Evolutionary conservation across 169 alveolate genomes (phyloP), one percentile per base, ranked within the genome.

Genomic region (Eimeria necatrix): DNA sequence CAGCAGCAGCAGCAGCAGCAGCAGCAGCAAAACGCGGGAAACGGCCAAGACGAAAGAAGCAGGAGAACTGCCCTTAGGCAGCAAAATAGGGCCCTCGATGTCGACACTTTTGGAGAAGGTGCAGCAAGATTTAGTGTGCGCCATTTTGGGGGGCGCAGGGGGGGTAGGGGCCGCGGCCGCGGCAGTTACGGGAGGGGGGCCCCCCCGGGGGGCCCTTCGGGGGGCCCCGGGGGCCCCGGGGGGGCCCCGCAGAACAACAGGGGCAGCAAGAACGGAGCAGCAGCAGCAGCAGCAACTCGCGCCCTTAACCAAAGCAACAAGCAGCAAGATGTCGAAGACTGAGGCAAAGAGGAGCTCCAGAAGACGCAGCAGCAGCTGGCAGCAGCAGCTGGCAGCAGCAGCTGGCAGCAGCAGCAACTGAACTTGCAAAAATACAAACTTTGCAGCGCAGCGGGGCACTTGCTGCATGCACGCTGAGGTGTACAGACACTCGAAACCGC

Each of bases 61-160:
- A 10, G 85, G 18, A n/a, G 87, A 51, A 22, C 94, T 56, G 76
- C 46, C 46, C 59, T 41, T 51, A 18, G 94, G 3, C 94, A 88
- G 87, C 78, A 88, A 20, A 78, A 88, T 2, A 18, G 85, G 41
- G 70, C 78, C 22, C 74, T 88, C 52, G 94, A 88, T 41, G 87
- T 88, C 24, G 80, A 80, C 60, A 88, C 94, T 20, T 88, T 88
- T 73, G 94, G 94, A 0, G 78, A 78, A n/a, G 87, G 80, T 7
- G 94, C 94, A 24, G 94, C 94, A 46, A 70, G 70, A 86, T 71
- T 60, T 87, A 48, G 59, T n/a, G 71, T 81, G 71, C 18, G 78
- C 46, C 87, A 88, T n/a, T 52, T 78, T 48, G 53, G 76, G 60
- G 64, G 89, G 7, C 9, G 89, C 6, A 80, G 64, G 18, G 51